phyloP scores from a whole-genome alignment of 768 basidiomycete genomes.

The Boletellus ananiceps region DNA sequence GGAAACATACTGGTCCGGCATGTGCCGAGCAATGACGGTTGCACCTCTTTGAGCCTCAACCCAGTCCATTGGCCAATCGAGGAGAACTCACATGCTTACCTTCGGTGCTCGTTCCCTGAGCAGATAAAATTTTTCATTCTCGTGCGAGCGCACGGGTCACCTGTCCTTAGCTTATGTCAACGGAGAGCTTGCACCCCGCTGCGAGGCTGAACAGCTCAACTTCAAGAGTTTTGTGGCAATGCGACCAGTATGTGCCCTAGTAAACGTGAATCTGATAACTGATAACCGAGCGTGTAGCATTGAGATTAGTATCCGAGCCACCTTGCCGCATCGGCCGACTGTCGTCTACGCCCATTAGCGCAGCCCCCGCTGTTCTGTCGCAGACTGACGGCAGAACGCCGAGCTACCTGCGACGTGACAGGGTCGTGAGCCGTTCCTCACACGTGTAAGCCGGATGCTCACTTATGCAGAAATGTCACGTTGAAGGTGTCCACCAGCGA shows the following conservation, averaged over 20 bases:
- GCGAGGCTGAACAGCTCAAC: constrained; percentile 12
- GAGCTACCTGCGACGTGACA: too few relatives aligned
- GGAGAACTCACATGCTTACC: constrained; percentile 5
- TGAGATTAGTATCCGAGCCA: too few relatives aligned
- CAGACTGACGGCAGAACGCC: too few relatives aligned
- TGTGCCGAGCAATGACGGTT: background rate
- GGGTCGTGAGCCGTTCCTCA: too few relatives aligned
- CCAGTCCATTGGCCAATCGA: constrained; percentile 31
- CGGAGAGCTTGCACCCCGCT: background rate
- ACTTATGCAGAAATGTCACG: too few relatives aligned
- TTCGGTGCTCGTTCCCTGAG: constrained; percentile 33
- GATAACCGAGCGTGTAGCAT: too few relatives aligned
- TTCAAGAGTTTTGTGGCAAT: background rate
- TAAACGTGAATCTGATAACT: background rate
- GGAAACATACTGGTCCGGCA: background rate
- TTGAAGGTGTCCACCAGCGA: too few relatives aligned
- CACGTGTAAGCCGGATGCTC: too few relatives aligned
- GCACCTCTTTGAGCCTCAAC: constrained; percentile 1
- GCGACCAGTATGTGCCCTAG: constrained; percentile 5
- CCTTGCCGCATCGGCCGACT: too few relatives aligned
- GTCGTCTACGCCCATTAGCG: too few relatives aligned
- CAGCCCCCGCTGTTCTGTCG: too few relatives aligned
- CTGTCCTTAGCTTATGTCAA: background rate
- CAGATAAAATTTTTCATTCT: constrained; percentile 17
- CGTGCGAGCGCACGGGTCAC: constrained; percentile 1